Evolutionary conservation across 805 yeast species (phyloP).

Genomic region (Wickerhamiella dianesei): DNA sequence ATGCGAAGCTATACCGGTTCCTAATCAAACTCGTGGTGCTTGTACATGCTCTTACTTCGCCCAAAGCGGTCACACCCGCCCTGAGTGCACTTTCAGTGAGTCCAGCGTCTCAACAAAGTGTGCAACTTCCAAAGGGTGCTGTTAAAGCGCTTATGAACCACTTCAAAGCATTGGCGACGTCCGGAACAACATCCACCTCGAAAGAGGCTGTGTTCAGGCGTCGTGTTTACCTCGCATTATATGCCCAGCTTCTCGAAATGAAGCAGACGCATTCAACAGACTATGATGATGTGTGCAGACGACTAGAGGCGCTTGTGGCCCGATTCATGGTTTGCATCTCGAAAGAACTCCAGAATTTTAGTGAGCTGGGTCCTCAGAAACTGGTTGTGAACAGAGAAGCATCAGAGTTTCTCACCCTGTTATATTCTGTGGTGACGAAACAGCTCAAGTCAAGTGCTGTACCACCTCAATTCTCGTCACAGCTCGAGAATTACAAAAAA

Average conservation of each 20-base stretch:
- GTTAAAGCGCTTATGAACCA: slow-evolving; percentile 24
- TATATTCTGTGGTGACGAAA: slow-evolving; percentile 16
- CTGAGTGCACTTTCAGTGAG: not conserved
- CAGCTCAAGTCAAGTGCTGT: slow-evolving; percentile 10
- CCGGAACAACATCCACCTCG: slow-evolving; percentile 18
- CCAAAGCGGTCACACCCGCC: slow-evolving; percentile 16
- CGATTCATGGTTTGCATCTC: slow-evolving; percentile 24
- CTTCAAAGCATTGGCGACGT: slow-evolving; percentile 23
- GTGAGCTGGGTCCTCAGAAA: slow-evolving; percentile 1
- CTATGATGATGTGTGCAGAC: slow-evolving; percentile 18
- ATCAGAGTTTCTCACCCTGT: slow-evolving; percentile 22
- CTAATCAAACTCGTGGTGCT: slow-evolving; percentile 43
- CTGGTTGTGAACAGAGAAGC: slow-evolving; percentile 18
- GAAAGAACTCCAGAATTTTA: slow-evolving; percentile 18
- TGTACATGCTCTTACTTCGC: slow-evolving; percentile 45
- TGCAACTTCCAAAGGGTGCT: slow-evolving; percentile 21
- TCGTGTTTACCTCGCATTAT: slow-evolving; percentile 45
- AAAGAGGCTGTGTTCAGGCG: slow-evolving; percentile 31
- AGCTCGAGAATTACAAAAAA: slow-evolving; percentile 5
- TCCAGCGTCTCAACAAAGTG: not conserved
- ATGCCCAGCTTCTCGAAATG: slow-evolving; percentile 40
- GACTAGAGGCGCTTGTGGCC: slow-evolving; percentile 25
- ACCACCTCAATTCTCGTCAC: slow-evolving; percentile 18
- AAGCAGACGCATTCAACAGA: slow-evolving; percentile 25
- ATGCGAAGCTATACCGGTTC: slow-evolving; percentile 33